These are phyloP conservation scores for Colletotrichum acutatum DNA, from an alignment of 2,329 filamentous ascomycete genomes.

Conservation along the genomic window DNA sequence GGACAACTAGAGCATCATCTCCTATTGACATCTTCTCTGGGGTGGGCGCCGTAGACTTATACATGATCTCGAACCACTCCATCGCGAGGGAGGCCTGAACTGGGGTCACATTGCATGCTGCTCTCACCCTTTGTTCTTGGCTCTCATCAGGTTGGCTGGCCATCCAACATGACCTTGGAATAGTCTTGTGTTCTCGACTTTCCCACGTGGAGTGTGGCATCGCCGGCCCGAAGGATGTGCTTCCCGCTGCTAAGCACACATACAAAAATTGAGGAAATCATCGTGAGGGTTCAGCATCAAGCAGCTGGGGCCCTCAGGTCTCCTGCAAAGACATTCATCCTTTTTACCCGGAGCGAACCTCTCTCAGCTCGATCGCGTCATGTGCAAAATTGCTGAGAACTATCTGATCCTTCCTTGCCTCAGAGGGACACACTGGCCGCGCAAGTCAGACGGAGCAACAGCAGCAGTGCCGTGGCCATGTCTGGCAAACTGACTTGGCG, in stretches of 20 bases:
- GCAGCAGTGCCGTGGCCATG: neutral
- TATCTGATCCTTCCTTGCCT: neutral
- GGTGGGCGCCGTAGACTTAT: slow-evolving; percentile 7
- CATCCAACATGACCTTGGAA: neutral
- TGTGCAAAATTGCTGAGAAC: neutral
- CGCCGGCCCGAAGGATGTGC: slow-evolving; percentile 15
- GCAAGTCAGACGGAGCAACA: slow-evolving; percentile 1
- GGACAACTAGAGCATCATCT: neutral
- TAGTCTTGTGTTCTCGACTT: neutral
- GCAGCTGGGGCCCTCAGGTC: neutral
- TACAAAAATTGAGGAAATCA: neutral
- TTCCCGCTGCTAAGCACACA: neutral
- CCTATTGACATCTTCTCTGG: neutral
- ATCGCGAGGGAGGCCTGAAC: neutral
- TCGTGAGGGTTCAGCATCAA: neutral
- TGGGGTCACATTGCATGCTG: neutral
- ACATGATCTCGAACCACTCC: neutral
- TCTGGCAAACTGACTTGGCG: slow-evolving; percentile 14
- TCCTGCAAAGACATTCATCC: neutral
- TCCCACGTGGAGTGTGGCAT: slow-evolving; percentile 11
- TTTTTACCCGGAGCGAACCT: slow-evolving; percentile 15
- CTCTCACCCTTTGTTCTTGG: neutral
- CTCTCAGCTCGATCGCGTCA: neutral
- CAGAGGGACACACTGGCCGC: neutral
- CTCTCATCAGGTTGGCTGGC: neutral